Evolutionary conservation across 495 filamentous ascomycete species (phyloP).

Genomic region (Gamarada debralockiae): DNA sequence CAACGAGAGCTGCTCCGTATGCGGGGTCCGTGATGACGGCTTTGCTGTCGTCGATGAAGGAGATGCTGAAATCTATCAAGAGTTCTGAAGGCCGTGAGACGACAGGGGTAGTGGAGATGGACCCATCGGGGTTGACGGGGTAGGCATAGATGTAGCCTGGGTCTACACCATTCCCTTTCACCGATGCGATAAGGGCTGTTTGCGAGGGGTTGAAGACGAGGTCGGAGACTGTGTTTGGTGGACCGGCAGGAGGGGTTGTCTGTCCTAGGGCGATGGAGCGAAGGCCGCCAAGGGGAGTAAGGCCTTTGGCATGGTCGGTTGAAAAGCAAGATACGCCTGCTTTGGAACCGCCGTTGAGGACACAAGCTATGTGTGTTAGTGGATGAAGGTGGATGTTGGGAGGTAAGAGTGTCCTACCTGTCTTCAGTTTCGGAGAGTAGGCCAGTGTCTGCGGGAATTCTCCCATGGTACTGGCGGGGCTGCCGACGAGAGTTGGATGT

Average conservation of each 20-base stretch:
- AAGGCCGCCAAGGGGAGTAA: slow-evolving; percentile 17
- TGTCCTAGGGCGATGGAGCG: slow-evolving; percentile 23
- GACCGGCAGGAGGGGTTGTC: slow-evolving; percentile 23
- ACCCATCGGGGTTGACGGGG: slow-evolving; percentile 11
- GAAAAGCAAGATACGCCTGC: slow-evolving; percentile 28
- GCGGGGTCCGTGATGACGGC: slow-evolving; percentile 25
- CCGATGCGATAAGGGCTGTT: slow-evolving; percentile 25
- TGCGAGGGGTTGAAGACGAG: slow-evolving; percentile 30
- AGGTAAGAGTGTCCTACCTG: slow-evolving; percentile 2
- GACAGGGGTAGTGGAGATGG: slow-evolving; percentile 14
- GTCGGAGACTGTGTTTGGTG: slow-evolving; percentile 22
- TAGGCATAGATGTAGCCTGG: slow-evolving; percentile 27
- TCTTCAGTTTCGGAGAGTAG: slow-evolving; percentile 23
- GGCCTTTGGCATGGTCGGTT: slow-evolving; percentile 15
- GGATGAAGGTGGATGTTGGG: background rate
- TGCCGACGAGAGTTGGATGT: slow-evolving; percentile 25
- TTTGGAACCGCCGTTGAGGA: slow-evolving; percentile 23
- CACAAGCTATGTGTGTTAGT: slow-evolving; percentile 24
- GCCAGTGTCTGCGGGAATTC: slow-evolving; percentile 29
- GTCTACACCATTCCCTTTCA: slow-evolving; percentile 23
- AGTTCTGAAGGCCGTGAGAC: slow-evolving; percentile 19
- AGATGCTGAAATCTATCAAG: slow-evolving; percentile 25
- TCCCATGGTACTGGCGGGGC: slow-evolving; percentile 22
- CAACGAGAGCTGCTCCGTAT: slow-evolving; percentile 24
- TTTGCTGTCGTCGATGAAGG: slow-evolving; percentile 20